Evolutionary conservation across 192 early-diverging fungal genomes (phyloP), one percentile per base, ranked within the genome.

Genomic region (Podila epicladia): DNA sequence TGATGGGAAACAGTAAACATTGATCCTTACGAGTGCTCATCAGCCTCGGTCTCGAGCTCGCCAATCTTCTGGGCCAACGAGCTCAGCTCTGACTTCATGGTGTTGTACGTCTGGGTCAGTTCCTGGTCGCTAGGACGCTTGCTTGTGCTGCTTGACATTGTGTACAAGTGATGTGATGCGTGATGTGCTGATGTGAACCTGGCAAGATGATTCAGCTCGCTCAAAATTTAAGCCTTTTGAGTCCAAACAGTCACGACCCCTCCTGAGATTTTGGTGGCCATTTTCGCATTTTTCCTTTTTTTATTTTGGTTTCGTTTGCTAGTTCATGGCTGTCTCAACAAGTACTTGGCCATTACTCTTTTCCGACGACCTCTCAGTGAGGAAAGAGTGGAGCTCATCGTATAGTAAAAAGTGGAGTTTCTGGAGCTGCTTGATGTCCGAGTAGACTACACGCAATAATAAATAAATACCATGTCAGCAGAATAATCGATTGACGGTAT

Each of bases 11-110:
- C 4, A 45, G 17, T 45, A 15, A 45, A 17, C 41, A 58, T 65
- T 45, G 41, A 45, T 45, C 41, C 41, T 79, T 85, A 95, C 94
- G 92, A 90, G 89, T 99, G 96, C 83, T 99, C 97, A 74, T 97
- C 96, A 26, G 92, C 85, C 79, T 99, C 95, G 55, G 90, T 88
- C 82, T 99, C 97, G 29, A 99, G 87, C 80, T 98, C 97, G 24
- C 95, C 96, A 67, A 97, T 89, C 87, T 98, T 98, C 74, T 90
- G 88, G 29, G 96, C 95, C 33, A 98, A 85, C 26, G 86, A 85
- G 68, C 94, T 91, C 64, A 98, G 88, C 71, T 98, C 94, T 48
- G 89, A 87, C 90, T 92, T 94, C 90, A 84, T 87, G 84, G 60
- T 45, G 71, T 80, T 82, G 78, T 86, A 90, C 61, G 85, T 83